These are phyloP conservation scores for Silene noctiflora DNA, from an alignment of 179 eudicot species.

Conservation along the genomic window DNA sequence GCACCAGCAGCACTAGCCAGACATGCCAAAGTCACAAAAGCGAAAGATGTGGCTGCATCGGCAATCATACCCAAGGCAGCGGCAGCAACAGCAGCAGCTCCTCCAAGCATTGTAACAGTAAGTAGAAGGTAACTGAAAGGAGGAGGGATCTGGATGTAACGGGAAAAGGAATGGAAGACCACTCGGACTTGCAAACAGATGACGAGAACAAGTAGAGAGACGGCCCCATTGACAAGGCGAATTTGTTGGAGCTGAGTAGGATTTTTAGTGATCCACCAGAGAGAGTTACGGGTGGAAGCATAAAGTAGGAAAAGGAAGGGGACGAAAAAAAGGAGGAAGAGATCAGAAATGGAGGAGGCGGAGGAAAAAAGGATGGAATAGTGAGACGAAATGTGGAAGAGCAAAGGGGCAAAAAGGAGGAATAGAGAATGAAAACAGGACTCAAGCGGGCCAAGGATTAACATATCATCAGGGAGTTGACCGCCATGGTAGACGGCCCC, in stretches of 20 bases:
- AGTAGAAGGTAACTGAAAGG: conserved; percentile 78
- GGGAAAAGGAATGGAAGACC: conserved; percentile 78
- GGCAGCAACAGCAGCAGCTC: conserved; percentile 78
- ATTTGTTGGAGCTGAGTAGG: conserved; percentile 58
- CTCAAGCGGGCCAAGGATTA: conserved; percentile 71
- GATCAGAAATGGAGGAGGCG: conserved; percentile 52
- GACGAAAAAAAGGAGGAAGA: conserved; percentile 70
- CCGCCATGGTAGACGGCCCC: conserved; percentile 63
- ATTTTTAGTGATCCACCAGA: conserved; percentile 88
- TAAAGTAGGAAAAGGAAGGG: conserved; percentile 79
- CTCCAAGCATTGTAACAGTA: conserved; percentile 83
- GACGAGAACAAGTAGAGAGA: conserved; percentile 66
- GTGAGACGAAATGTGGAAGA: conserved; percentile 70
- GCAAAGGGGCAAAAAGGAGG: conserved; percentile 61
- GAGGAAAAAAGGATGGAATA: conserved; percentile 61
- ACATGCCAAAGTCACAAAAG: conserved; percentile 66
- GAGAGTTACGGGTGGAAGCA: conserved; percentile 79
- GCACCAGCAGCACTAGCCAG: conserved; percentile 87
- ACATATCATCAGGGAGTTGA: conserved; percentile 55
- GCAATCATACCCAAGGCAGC: conserved; percentile 73
- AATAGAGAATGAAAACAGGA: conserved; percentile 67
- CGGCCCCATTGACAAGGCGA: conserved; percentile 69
- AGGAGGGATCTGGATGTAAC: conserved; percentile 90
- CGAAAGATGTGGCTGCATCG: conserved; percentile 62
- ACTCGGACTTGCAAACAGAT: conserved; percentile 82